A percentile compares a stretch with the other conserved stretches of the same genome.
Conservation (phyloP, 2,329 filamentous ascomycete species). For the Penicillium sp. region DNA sequence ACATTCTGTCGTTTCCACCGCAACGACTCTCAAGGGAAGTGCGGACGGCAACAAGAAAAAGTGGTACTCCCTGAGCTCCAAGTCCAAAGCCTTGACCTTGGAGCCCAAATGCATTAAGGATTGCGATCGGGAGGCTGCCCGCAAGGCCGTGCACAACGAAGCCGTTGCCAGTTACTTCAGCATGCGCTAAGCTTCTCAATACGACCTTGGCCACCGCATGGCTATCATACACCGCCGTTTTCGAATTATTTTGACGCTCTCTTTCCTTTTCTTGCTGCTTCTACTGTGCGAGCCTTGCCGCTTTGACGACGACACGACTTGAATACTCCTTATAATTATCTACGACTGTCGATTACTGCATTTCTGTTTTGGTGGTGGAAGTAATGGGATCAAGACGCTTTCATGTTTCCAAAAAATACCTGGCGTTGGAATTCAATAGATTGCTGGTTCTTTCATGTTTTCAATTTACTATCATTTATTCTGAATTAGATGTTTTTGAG, state of each 20-base stretch:
- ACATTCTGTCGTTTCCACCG: conserved; percentile 24
- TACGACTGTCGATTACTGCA: neutral
- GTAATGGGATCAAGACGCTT: neutral
- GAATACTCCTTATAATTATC: conserved; percentile 6
- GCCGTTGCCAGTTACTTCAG: conserved; percentile 24
- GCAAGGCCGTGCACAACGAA: conserved; percentile 20
- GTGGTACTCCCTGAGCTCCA: conserved; percentile 20
- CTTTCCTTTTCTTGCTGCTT: neutral
- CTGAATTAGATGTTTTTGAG: neutral
- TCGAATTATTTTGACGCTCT: neutral
- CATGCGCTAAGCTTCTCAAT: conserved; percentile 17
- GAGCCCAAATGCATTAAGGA: neutral
- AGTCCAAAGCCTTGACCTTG: neutral
- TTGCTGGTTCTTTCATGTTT: neutral
- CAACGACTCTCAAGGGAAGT: conserved; percentile 24
- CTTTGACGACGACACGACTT: conserved; percentile 16
- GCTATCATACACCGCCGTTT: neutral
- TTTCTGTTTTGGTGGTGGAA: neutral
- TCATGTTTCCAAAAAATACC: neutral
- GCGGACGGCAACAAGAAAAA: conserved; percentile 18
- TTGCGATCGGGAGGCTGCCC: neutral
- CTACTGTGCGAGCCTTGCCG: neutral
- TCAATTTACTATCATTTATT: neutral
- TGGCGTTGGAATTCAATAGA: neutral
- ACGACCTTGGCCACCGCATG: neutral